A percentile compares a stretch with the other conserved stretches of the same genome.
Evolutionary conservation across 805 yeast genomes (phyloP).

Genomic region (Metschnikowia aberdeeniae): DNA sequence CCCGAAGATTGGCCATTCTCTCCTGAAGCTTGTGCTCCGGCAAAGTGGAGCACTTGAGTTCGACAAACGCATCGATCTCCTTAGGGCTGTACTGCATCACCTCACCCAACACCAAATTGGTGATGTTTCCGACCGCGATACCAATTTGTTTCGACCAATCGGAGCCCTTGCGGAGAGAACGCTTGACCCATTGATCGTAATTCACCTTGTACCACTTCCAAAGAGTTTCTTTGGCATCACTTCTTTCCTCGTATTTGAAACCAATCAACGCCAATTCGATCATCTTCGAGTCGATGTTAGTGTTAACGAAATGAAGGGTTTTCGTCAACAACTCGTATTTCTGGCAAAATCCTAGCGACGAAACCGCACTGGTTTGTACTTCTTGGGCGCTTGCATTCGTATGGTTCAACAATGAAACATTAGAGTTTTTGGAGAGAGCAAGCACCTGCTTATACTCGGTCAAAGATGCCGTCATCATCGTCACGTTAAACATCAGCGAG

Average conservation of each 20-base stretch:
- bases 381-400: conserved; percentile 32
- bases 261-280: conserved; percentile 61
- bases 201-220: conserved; percentile 58
- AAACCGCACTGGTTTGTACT: conserved; percentile 53
- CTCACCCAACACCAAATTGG: conserved; percentile 38
- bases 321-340: conserved; percentile 46
- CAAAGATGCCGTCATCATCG: conserved; percentile 34
- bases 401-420: conserved; percentile 39
- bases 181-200: conserved; percentile 50
- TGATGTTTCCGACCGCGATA: conserved; percentile 40
- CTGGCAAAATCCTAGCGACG: conserved; percentile 49
- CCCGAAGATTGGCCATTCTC: conserved; percentile 19
- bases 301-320: conserved; percentile 52
- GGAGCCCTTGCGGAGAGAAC: conserved; percentile 43
- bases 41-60: conserved; percentile 25
- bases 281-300: conserved; percentile 51
- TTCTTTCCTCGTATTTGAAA: conserved; percentile 33
- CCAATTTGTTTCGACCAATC: conserved; percentile 45
- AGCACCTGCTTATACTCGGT: conserved; percentile 60
- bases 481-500: conserved; percentile 40
- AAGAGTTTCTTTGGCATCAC: conserved; percentile 28
- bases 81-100: conserved; percentile 34
- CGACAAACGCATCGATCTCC: conserved; percentile 28
- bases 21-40: conserved; percentile 38
- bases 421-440: conserved; percentile 49